These are phyloP conservation scores for Stellera chamaejasme DNA, from an alignment of 345 rosid genomes.

Conservation along the genomic window DNA sequence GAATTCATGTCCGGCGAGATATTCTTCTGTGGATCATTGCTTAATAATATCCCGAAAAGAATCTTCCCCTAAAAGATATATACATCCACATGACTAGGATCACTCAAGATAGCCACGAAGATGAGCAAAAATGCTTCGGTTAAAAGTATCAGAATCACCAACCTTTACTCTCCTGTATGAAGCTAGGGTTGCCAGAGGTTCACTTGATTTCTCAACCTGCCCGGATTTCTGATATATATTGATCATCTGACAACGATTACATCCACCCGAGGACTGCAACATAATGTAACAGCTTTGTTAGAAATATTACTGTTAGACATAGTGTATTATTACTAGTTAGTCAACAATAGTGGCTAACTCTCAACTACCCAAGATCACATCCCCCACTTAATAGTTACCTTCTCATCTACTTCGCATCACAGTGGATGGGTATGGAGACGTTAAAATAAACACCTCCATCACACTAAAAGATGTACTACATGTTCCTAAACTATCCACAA, in stretches of 20 bases:
- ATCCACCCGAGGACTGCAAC: slow-evolving; percentile 78
- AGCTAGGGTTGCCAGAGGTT: slow-evolving; percentile 79
- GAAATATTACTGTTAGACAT: too few species aligned
- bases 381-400: too few species aligned
- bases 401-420: too few species aligned
- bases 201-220: slow-evolving; percentile 56
- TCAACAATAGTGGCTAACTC: too few species aligned
- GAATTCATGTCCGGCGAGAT: slow-evolving; percentile 17
- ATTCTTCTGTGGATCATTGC: slow-evolving; percentile 17
- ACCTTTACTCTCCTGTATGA: slow-evolving; percentile 90
- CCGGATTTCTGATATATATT: slow-evolving; percentile 47
- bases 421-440: too few species aligned
- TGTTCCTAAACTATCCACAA: too few species aligned
- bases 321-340: too few species aligned
- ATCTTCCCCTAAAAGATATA: slow-evolving; percentile 69
- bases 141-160: neutral
- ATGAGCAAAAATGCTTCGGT: neutral
- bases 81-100: neutral
- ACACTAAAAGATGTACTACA: too few species aligned
- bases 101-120: neutral
- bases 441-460: too few species aligned
- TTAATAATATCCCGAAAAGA: slow-evolving; percentile 69
- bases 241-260: slow-evolving; percentile 90
- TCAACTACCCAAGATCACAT: too few species aligned
- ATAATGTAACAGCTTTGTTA: neutral